Percentiles rank a stretch among this genome's conserved stretches.
These are phyloP conservation scores for Cordyceps farinosa DNA, from an alignment of 2,329 filamentous ascomycete genomes.

Conservation along the genomic window DNA sequence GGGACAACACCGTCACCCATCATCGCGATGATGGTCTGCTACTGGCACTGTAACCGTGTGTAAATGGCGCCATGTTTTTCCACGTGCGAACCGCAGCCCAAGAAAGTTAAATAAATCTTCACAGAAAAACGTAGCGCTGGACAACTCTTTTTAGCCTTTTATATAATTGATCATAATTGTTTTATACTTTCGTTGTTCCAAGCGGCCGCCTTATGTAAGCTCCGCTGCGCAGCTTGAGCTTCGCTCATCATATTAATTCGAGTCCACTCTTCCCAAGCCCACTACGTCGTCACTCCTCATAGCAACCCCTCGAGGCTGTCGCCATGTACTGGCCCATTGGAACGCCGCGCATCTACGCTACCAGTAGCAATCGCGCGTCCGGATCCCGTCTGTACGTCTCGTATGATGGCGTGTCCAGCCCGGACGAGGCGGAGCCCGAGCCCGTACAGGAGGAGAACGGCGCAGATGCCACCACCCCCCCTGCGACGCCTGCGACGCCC, in stretches of 20 bases:
- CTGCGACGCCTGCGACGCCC: conserved; percentile 51
- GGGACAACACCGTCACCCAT: neutral
- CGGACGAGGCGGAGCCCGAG: conserved; percentile 26
- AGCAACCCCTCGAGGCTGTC: conserved; percentile 20
- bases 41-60: neutral
- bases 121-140: neutral
- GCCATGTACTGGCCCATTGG: conserved; percentile 91
- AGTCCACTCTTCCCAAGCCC: neutral
- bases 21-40: neutral
- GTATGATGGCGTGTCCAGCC: conserved; percentile 55
- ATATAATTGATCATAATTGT: no score
- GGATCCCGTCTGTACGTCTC: conserved; percentile 50
- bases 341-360: conserved; percentile 78
- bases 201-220: conserved; percentile 12
- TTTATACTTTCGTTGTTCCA: neutral
- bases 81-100: neutral
- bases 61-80: neutral
- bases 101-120: neutral
- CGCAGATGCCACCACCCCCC: conserved; percentile 25
- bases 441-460: conserved; percentile 26
- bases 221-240: neutral
- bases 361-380: conserved; percentile 60
- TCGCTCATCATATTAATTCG: neutral
- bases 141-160: no score
- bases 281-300: neutral